Conservation (phyloP, 1,284 basidiomycete species). For the Moesziomyces sp. region DNA sequence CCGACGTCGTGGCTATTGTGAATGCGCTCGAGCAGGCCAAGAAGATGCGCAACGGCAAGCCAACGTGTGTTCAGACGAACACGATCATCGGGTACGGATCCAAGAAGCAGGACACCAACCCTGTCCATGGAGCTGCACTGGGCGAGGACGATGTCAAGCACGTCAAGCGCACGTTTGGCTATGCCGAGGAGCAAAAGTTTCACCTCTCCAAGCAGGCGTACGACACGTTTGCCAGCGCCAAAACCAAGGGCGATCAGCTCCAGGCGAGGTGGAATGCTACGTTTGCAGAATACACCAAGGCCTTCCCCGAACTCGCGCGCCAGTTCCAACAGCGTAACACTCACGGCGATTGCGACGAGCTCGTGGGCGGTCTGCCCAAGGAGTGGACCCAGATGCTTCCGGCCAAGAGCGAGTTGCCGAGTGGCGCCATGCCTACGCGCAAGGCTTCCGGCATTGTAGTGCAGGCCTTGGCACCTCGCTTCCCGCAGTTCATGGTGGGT, state of each 20-base stretch:
- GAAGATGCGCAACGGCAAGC: conserved; percentile 78
- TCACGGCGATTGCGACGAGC: conserved; percentile 41
- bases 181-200: conserved; percentile 82
- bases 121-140: conserved; percentile 88
- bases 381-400: conserved; percentile 84
- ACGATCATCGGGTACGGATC: conserved; percentile 95
- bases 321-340: conserved; percentile 81
- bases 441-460: conserved; percentile 91
- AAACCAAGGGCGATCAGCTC: conserved; percentile 77
- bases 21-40: conserved; percentile 82
- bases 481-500: conserved; percentile 82
- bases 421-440: conserved; percentile 86
- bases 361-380: conserved; percentile 80
- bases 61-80: conserved; percentile 83
- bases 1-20: conserved; percentile 63
- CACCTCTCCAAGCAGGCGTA: conserved; percentile 80
- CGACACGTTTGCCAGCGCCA: conserved; percentile 75
- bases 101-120: conserved; percentile 88
- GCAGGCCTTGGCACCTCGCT: conserved; percentile 76
- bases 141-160: conserved; percentile 88
- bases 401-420: conserved; percentile 81
- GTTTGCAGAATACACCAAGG: conserved; percentile 77
- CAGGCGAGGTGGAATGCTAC: conserved; percentile 81
- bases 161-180: conserved; percentile 84
- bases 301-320: conserved; percentile 83